These are phyloP conservation scores for Melampsora abietis-canadensis DNA, from an alignment of 1,284 basidiomycete species.

Conservation along the genomic window DNA sequence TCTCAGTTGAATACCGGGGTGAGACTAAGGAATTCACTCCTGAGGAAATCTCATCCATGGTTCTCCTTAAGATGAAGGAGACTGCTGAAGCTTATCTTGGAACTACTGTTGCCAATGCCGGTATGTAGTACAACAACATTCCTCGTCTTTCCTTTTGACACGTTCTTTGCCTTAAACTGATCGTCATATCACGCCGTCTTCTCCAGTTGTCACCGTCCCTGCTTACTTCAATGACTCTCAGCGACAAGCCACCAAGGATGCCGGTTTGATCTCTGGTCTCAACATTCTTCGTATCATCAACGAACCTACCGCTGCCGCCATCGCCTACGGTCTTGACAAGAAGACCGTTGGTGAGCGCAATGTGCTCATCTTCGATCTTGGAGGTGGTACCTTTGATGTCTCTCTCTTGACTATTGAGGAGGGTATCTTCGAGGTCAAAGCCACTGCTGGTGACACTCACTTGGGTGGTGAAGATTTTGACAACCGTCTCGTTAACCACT, in stretches of 20 bases:
- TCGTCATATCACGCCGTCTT: too few relatives aligned
- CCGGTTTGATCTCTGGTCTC: slow-evolving; percentile 80
- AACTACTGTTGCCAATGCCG: slow-evolving; percentile 78
- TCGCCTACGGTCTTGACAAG: slow-evolving; percentile 86
- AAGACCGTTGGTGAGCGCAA: slow-evolving; percentile 83
- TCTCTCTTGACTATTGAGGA: slow-evolving; percentile 96
- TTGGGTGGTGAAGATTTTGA: slow-evolving; percentile 99
- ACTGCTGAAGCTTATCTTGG: slow-evolving; percentile 96
- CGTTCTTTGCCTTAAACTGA: not conserved
- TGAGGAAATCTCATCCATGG: slow-evolving; percentile 96
- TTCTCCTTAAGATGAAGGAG: slow-evolving; percentile 97
- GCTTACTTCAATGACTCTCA: slow-evolving; percentile 98
- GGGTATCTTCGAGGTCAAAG: slow-evolving; percentile 98
- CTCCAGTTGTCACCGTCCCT: slow-evolving; percentile 61
- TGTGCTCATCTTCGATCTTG: slow-evolving; percentile 95
- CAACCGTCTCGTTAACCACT: slow-evolving; percentile 96
- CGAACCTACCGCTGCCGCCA: slow-evolving; percentile 90
- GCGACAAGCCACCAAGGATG: slow-evolving; percentile 92
- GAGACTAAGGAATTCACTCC: slow-evolving; percentile 61
- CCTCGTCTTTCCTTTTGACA: slow-evolving; percentile 20
- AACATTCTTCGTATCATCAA: slow-evolving; percentile 96
- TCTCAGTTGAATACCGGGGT: slow-evolving; percentile 64
- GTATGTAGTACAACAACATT: slow-evolving; percentile 57
- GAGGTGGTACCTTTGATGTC: slow-evolving; percentile 98
- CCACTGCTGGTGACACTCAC: slow-evolving; percentile 97